Conservation (phyloP, 805 yeast genomes). For the Hanseniaspora singularis region DNA sequence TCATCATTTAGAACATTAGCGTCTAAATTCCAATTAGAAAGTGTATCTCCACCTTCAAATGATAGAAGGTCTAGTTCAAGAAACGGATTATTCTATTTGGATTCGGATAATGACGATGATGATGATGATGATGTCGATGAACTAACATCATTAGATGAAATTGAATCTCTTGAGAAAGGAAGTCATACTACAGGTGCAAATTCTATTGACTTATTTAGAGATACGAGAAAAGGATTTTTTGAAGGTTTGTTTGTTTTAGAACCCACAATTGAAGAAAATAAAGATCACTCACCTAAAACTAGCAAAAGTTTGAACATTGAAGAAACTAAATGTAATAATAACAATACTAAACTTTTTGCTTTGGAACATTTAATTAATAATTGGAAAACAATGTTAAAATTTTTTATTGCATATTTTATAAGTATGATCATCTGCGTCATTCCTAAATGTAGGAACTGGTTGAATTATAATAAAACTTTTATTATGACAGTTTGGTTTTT, state of each 20-base stretch:
- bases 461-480: conserved; percentile 26
- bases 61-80: not conserved
- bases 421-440: conserved; percentile 33
- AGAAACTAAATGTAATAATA: too few relatives aligned
- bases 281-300: not conserved
- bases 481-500: conserved; percentile 28
- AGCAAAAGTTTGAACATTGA: not conserved
- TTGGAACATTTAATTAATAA: conserved; percentile 11
- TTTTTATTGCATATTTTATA: conserved; percentile 32
- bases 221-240: conserved; percentile 11
- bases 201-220: conserved; percentile 9
- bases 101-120: not conserved
- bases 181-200: not conserved
- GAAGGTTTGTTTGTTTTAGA: conserved; percentile 1
- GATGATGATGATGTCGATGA: not conserved
- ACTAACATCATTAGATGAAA: not conserved
- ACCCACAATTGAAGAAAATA: not conserved
- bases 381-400: conserved; percentile 22
- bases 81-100: not conserved
- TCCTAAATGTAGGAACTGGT: conserved; percentile 32
- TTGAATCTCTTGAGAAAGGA: not conserved
- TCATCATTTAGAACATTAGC: conserved; percentile 9
- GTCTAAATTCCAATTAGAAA: conserved; percentile 3
- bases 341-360: not conserved
- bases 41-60: not conserved